Evolutionary conservation across 2,329 filamentous ascomycete species (phyloP).

Genomic region (Colletotrichum tabaci): DNA sequence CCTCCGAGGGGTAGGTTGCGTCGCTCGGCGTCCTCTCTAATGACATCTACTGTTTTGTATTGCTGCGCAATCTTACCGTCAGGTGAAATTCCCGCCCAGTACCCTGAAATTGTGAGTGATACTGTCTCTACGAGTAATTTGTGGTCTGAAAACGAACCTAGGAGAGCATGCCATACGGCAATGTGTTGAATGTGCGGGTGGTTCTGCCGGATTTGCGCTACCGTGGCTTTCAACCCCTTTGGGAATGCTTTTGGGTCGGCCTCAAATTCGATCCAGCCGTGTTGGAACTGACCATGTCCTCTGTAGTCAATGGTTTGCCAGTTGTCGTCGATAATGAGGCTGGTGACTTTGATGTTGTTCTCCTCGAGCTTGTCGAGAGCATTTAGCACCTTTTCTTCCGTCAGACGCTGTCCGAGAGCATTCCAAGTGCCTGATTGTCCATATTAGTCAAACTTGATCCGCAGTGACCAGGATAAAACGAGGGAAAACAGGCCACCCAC

Average conservation of each 20-base stretch:
- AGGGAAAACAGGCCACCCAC: constrained; percentile 59
- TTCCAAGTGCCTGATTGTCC: constrained; percentile 84
- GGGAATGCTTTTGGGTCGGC: constrained; percentile 87
- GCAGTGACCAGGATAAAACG: neutral
- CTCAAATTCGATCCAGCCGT: constrained; percentile 87
- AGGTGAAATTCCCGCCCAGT: constrained; percentile 91
- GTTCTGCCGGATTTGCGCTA: constrained; percentile 77
- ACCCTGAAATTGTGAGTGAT: constrained; percentile 63
- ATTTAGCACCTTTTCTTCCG: constrained; percentile 82
- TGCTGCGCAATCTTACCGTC: constrained; percentile 79
- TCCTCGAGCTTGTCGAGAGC: constrained; percentile 81
- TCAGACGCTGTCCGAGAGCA: constrained; percentile 85
- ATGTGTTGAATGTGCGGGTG: constrained; percentile 85
- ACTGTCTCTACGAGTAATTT: constrained; percentile 46
- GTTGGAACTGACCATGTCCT: constrained; percentile 67
- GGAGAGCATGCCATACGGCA: constrained; percentile 93
- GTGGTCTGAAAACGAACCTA: constrained; percentile 52
- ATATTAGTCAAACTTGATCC: constrained; percentile 24
- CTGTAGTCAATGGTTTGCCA: constrained; percentile 84
- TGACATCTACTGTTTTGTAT: constrained; percentile 81
- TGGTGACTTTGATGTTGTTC: constrained; percentile 83
- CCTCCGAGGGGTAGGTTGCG: constrained; percentile 69
- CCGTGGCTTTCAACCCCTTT: constrained; percentile 79
- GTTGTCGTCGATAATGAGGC: constrained; percentile 95
- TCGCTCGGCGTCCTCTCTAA: constrained; percentile 63